Base-by-base conservation (phyloP, 345 rosid species). In the Raphanus raphanistrum region DNA sequence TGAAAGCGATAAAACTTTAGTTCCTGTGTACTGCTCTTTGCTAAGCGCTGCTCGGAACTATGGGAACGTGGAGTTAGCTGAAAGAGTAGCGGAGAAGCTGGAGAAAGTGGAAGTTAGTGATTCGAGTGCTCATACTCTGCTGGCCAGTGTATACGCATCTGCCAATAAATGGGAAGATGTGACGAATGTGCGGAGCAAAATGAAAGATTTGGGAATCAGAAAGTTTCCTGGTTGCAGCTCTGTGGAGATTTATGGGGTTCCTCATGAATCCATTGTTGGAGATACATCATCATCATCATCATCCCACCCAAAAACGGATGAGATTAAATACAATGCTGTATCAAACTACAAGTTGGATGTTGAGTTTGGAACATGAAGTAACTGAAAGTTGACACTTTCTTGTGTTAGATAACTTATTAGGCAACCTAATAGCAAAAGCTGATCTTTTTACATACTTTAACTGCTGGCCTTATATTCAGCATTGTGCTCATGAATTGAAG, bases 181-280 rank as follows among this genome's bases (percentile, higher is more conserved):
- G 25, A 86, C 76, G 10, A 85, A 60, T 67, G 89, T 87, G 76
- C 89, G 97, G 81, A 79, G 63, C 81, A 84, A 83, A 77, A 92
- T 94, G 98, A 90, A 88, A 79, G 86, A 82, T 74, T 84, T 88
- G 13, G 91, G 94, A 59, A 84, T 92, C 5, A 84, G 68, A 79
- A 92, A 88, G 87, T 73, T 84, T 43, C 94, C 97, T 17, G 98
- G 96, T 33, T 90, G 94, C 60, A 90, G 96, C 81, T 87, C 89
- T 26, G 63, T 92, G 0, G 87, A 90, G 82, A 81, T 85, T 55
- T 76, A 86, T 45, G 88, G 88, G 2, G 73, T 80, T 28, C 45
- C 73, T 68, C 88, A 82, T 72, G 93, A 88, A 52, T 88, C 87
- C 79, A 17, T 84, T 33, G 85, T 82, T 54, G 84, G 88, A 26